phyloP scores from a whole-genome alignment of 2,329 filamentous ascomycete genomes.

The Coniosporium tulheliwenetii region DNA sequence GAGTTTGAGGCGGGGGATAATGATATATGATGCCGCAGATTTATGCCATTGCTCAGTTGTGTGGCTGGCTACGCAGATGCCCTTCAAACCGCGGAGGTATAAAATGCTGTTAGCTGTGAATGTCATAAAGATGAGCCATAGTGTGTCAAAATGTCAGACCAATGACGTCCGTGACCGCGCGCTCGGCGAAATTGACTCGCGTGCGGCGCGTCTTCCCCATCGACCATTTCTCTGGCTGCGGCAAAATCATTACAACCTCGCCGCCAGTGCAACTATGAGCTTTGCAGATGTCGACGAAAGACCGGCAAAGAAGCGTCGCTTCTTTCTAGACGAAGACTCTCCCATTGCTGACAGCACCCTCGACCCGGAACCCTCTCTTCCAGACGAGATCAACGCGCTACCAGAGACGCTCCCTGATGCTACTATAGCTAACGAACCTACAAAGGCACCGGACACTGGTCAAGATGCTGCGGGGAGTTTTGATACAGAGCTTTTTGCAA shows the following conservation, averaged over 20 bases:
- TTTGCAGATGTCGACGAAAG: constrained; percentile 30
- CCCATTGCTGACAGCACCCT: constrained; percentile 11
- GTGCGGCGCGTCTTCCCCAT: constrained; percentile 6
- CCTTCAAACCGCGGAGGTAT: no score
- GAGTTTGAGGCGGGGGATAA: no score
- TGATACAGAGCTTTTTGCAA: constrained; percentile 37
- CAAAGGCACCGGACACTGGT: background rate
- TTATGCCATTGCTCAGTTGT: no score
- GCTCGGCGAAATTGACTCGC: background rate
- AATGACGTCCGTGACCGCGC: constrained; percentile 1
- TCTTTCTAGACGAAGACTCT: constrained; percentile 38
- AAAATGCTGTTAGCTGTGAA: background rate
- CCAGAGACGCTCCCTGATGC: constrained; percentile 6
- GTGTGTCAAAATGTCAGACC: background rate
- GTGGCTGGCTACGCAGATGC: no score
- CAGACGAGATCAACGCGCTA: constrained; percentile 16
- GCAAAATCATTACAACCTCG: constrained; percentile 4
- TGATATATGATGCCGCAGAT: no score
- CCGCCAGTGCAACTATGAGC: constrained; percentile 12
- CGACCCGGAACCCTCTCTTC: constrained; percentile 13
- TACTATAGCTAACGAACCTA: background rate
- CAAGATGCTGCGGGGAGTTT: constrained; percentile 23
- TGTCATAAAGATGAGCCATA: no score
- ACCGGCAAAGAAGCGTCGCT: constrained; percentile 46
- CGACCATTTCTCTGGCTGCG: constrained; percentile 1